phyloP scores from a whole-genome alignment of 345 rosid genomes.

The Bruguiera sexangula region DNA sequence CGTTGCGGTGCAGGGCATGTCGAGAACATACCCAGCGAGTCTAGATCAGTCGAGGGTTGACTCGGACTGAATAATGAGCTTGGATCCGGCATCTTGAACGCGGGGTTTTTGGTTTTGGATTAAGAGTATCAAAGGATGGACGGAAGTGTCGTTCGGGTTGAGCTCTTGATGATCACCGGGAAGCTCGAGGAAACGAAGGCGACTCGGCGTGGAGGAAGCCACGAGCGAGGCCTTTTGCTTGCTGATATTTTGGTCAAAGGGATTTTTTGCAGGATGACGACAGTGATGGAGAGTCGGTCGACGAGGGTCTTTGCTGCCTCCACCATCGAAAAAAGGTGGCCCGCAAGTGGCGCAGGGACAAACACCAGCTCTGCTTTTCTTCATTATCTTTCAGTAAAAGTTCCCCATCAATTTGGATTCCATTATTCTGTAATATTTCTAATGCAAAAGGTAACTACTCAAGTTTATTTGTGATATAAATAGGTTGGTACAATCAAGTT shows the following conservation, averaged over 20 bases:
- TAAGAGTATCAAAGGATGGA: neutral
- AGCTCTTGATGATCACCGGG: constrained; percentile 15
- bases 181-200: constrained; percentile 37
- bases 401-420: too few relatives aligned
- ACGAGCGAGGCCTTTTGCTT: neutral
- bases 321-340: constrained; percentile 42
- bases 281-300: constrained; percentile 42
- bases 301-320: constrained; percentile 45
- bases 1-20: constrained; percentile 10
- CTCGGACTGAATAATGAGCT: constrained; percentile 3
- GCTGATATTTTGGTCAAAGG: constrained; percentile 9
- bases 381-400: neutral
- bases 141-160: neutral
- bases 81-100: constrained; percentile 12
- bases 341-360: constrained; percentile 46
- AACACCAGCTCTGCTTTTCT: constrained; percentile 38
- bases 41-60: neutral
- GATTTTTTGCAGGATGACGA: constrained; percentile 32
- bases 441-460: too few relatives aligned
- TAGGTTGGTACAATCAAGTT: too few relatives aligned
- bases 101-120: constrained; percentile 22
- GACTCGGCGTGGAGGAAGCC: constrained; percentile 22
- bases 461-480: too few relatives aligned
- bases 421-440: too few relatives aligned
- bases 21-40: constrained; percentile 14